Conservation (phyloP, 768 basidiomycete genomes). For the Tricholoma hemisulphureum region DNA sequence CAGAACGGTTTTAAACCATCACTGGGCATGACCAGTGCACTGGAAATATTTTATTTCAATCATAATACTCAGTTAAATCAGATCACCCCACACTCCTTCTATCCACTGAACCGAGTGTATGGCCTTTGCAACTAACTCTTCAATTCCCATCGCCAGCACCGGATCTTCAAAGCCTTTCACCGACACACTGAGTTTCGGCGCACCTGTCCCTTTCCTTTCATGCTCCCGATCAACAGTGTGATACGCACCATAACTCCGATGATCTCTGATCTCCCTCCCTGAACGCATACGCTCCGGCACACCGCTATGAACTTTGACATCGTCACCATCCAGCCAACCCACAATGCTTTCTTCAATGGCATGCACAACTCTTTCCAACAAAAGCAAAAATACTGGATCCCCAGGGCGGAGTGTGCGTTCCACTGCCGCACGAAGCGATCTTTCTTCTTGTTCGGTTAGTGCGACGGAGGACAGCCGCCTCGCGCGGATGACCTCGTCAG, state of each 20-base stretch:
- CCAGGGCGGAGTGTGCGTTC: conserved; percentile 57
- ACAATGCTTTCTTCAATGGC: conserved; percentile 24
- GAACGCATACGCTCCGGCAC: conserved; percentile 37
- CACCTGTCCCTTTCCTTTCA: neutral
- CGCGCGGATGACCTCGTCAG: conserved; percentile 69
- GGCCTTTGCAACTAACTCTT: conserved; percentile 42
- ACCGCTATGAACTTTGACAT: conserved; percentile 1
- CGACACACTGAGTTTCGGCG: conserved; percentile 3
- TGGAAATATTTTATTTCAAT: neutral
- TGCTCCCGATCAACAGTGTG: neutral
- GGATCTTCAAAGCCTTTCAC: conserved; percentile 72
- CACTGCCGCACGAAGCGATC: conserved; percentile 55
- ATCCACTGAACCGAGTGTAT: conserved; percentile 50
- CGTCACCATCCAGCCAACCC: conserved; percentile 7
- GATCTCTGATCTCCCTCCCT: conserved; percentile 24
- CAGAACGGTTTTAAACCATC: no score
- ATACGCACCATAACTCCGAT: conserved; percentile 3
- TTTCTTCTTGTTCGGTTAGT: conserved; percentile 45
- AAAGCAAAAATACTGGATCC: conserved; percentile 66
- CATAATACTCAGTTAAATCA: conserved; percentile 1
- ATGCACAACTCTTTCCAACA: conserved; percentile 56
- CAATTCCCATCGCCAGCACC: conserved; percentile 44
- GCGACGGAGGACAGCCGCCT: conserved; percentile 29
- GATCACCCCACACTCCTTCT: conserved; percentile 52
- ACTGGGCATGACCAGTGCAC: neutral